A percentile compares a stretch with the other conserved stretches of the same genome.
Evolutionary conservation across 305 asterid species (phyloP).

Genomic region (Fraxinus sp.): DNA sequence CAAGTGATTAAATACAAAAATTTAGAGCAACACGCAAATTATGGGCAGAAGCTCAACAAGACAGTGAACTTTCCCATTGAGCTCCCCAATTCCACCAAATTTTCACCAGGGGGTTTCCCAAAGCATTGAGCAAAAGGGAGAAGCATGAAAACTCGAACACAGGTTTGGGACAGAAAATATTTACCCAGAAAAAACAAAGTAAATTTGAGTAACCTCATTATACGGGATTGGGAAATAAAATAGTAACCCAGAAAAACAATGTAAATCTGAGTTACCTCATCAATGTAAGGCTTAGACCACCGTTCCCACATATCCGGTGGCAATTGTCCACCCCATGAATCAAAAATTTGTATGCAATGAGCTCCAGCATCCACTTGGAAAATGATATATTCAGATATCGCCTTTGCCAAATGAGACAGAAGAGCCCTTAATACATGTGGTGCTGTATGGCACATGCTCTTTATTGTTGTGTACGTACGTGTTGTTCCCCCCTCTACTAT

Average conservation of each 20-base stretch:
- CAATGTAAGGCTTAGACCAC: slow-evolving; percentile 94
- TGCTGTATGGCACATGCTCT: slow-evolving; percentile 87
- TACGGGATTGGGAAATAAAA: background rate
- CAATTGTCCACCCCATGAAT: slow-evolving; percentile 98
- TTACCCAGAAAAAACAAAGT: background rate
- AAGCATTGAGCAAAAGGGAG: background rate
- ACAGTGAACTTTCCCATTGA: background rate
- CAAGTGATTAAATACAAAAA: background rate
- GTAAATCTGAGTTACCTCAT: slow-evolving; percentile 60
- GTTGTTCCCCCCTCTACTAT: slow-evolving; percentile 90
- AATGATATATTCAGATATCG: slow-evolving; percentile 72
- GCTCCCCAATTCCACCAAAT: background rate
- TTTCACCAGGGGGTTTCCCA: background rate
- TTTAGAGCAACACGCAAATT: background rate
- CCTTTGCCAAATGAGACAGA: slow-evolving; percentile 77
- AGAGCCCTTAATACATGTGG: slow-evolving; percentile 72
- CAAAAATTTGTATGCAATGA: slow-evolving; percentile 92
- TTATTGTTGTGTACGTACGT: slow-evolving; percentile 74
- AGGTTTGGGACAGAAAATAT: background rate
- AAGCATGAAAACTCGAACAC: background rate
- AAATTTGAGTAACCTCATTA: slow-evolving; percentile 54
- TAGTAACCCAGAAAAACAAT: slow-evolving; percentile 21
- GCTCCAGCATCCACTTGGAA: slow-evolving; percentile 96
- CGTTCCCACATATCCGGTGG: slow-evolving; percentile 92
- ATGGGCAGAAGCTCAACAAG: background rate